phyloP scores from a whole-genome alignment of 192 early-diverging fungal genomes.

The Coemansia sp. region DNA sequence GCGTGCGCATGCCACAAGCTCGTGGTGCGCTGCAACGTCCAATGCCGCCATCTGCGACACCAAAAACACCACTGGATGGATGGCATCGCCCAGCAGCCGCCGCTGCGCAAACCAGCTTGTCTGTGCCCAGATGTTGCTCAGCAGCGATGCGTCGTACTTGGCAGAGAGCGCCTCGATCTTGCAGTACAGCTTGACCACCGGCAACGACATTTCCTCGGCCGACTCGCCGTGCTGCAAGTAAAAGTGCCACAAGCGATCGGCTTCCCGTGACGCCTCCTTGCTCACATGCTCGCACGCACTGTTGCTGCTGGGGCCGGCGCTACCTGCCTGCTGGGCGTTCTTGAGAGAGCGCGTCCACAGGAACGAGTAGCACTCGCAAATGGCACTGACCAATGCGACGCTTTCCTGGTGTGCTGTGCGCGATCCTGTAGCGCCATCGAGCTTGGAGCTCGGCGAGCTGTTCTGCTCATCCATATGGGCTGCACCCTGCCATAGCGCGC shows the following conservation, averaged over 20 bases:
- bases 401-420: constrained; percentile 17
- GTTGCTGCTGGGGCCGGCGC: not conserved
- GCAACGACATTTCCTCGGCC: constrained; percentile 26
- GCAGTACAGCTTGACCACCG: constrained; percentile 33
- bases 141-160: constrained; percentile 20
- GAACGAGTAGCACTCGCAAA: constrained; percentile 46
- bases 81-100: constrained; percentile 13
- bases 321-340: not conserved
- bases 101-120: constrained; percentile 47
- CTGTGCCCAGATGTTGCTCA: constrained; percentile 40
- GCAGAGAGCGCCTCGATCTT: constrained; percentile 23
- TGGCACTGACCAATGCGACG: constrained; percentile 34
- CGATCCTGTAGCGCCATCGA: not conserved
- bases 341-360: constrained; percentile 39
- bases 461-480: not conserved
- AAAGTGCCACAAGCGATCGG: constrained; percentile 49
- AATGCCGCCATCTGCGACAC: constrained; percentile 20
- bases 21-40: constrained; percentile 4
- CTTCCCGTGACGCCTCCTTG: constrained; percentile 33
- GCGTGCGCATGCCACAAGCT: constrained; percentile 4
- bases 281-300: constrained; percentile 7
- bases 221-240: constrained; percentile 32
- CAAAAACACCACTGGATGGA: constrained; percentile 24
- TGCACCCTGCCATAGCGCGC: constrained; percentile 44
- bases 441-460: not conserved